These are phyloP conservation scores for Penstemon eatonii DNA, from an alignment of 257 asterid genomes.

Conservation along the genomic window DNA sequence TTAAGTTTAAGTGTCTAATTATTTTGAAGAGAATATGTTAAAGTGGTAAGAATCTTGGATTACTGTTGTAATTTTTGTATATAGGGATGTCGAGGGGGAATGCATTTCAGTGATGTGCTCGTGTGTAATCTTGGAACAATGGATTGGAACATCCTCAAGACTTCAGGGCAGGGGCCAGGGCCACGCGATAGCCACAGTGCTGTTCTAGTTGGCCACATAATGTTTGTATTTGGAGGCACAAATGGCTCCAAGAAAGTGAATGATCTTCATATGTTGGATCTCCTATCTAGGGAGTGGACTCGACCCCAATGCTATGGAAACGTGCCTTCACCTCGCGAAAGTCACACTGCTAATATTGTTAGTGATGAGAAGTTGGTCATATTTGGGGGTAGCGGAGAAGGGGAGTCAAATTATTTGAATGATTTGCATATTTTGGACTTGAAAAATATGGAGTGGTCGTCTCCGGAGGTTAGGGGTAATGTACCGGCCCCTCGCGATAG, in stretches of 20 bases:
- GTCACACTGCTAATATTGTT: constrained; percentile 73
- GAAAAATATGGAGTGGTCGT: constrained; percentile 74
- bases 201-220: constrained; percentile 59
- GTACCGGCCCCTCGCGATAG: constrained; percentile 85
- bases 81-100: constrained; percentile 92
- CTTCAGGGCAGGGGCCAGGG: constrained; percentile 82
- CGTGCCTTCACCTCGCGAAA: constrained; percentile 82
- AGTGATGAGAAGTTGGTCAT: constrained; percentile 58
- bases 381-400: constrained; percentile 96
- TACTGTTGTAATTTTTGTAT: background rate
- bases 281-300: constrained; percentile 67
- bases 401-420: constrained; percentile 75
- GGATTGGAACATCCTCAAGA: constrained; percentile 72
- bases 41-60: too few species aligned
- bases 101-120: constrained; percentile 87
- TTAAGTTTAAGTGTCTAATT: too few species aligned
- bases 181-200: constrained; percentile 92
- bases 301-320: constrained; percentile 67
- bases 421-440: constrained; percentile 79
- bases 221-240: constrained; percentile 90
- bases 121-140: constrained; percentile 63
- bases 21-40: too few species aligned
- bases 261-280: constrained; percentile 71
- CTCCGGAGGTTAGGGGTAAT: constrained; percentile 53
- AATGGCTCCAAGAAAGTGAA: constrained; percentile 81